Base-by-base conservation (phyloP, 768 basidiomycete species). In the Psilocybe cyanescens region DNA sequence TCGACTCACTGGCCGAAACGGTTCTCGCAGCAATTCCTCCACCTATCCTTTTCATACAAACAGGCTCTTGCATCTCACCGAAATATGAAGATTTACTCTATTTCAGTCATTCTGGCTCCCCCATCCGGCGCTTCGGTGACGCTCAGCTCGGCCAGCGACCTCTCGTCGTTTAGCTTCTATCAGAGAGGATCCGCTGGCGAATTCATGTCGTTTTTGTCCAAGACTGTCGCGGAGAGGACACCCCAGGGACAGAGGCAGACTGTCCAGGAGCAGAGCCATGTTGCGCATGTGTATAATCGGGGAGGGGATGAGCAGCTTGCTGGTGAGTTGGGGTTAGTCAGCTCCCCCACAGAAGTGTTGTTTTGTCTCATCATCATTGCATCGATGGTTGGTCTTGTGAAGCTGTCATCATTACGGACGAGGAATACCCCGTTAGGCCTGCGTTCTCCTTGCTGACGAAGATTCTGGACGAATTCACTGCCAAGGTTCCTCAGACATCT, bases 361-460 rank as follows among this genome's bases (percentile, higher is more conserved):
- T 35, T 35, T 7, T 35, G 6, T 11, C 6, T 35, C 33, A 35
- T 35, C 11, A 35, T 35, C 6, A 35, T 35, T 35, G 11, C 11
- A 11, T 35, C 33, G 7, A 6, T 35, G 6, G 33, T 44, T 44
- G 6, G 8, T 44, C 14, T 14, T 39, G 53, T 58, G 28, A 70
- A 96, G 95, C 86, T 61, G 92, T 98, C 58, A 88, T 99, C 67
- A 91, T 99, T 68, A 91, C 95, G 17, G 96, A 98, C 77, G 83
- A 92, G 51, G 97, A 99, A 74, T 99, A 99, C 75, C 97, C 97
- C 57, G 92, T 95, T 58, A 89, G 97, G 59, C 94, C 96, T 4
- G 97, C 95, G 1, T 99, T 98, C 81, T 97, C 97, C 16, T 83
- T 99, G 45, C 80, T 99, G 56, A 89, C 92, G 60, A 98, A 97